phyloP scores from a whole-genome alignment of 495 filamentous ascomycete species.

The Hypoxylon intermedium region DNA sequence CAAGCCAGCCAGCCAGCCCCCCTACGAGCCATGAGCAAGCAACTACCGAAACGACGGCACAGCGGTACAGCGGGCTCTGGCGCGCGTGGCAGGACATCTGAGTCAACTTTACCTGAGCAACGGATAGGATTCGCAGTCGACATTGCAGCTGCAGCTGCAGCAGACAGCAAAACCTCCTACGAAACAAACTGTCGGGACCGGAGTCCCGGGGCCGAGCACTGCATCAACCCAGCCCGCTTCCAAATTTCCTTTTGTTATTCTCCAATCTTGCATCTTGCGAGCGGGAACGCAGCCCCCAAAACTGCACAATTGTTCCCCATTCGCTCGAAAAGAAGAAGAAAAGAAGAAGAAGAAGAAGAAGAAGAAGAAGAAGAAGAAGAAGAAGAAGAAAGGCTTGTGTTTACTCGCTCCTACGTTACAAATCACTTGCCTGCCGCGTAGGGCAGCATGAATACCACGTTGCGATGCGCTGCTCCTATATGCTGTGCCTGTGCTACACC shows the following conservation, averaged over 20 bases:
- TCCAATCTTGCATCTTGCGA: too few relatives aligned
- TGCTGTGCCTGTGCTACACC: slow-evolving; percentile 9
- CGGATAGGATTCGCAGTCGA: neutral
- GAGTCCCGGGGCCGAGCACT: slow-evolving; percentile 15
- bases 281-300: too few relatives aligned
- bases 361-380: neutral
- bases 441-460: slow-evolving; percentile 2
- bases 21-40: too few relatives aligned
- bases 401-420: neutral
- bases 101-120: too few relatives aligned
- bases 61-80: too few relatives aligned
- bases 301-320: slow-evolving; percentile 23
- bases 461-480: too few relatives aligned
- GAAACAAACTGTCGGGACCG: slow-evolving; percentile 16
- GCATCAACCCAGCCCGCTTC: slow-evolving; percentile 4
- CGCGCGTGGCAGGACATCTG: too few relatives aligned
- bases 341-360: neutral
- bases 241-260: neutral
- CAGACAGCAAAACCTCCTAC: neutral
- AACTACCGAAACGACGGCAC: too few relatives aligned
- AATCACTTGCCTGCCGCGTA: neutral
- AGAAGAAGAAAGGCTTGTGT: neutral
- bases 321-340: neutral
- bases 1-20: neutral
- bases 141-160: neutral